Percentiles rank a stretch among this genome's conserved stretches.
Conservation (phyloP, 805 yeast genomes). For the Kazachstania bromeliacearum region DNA sequence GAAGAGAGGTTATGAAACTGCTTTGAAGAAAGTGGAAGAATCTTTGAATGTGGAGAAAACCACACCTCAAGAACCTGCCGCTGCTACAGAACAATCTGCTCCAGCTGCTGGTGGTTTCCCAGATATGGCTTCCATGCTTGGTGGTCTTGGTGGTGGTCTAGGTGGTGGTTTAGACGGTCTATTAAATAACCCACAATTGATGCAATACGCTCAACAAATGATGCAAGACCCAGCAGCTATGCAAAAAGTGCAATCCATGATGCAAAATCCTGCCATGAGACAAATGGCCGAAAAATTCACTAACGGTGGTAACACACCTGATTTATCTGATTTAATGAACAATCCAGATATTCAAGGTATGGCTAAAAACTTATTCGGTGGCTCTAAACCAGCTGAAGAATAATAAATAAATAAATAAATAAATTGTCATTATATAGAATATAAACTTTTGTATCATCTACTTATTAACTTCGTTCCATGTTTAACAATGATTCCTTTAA, state of each 20-base stretch:
- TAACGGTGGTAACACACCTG: constrained; percentile 56
- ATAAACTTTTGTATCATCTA: not conserved
- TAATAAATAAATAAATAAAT: not conserved
- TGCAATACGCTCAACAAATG: constrained; percentile 80
- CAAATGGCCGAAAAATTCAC: constrained; percentile 78
- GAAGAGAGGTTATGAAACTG: constrained; percentile 90
- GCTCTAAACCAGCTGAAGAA: constrained; percentile 15
- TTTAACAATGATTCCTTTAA: not conserved
- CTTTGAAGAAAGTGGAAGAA: constrained; percentile 77
- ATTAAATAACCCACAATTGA: constrained; percentile 84
- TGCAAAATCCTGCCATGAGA: constrained; percentile 72
- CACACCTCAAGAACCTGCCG: constrained; percentile 16
- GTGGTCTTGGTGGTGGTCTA: constrained; percentile 60
- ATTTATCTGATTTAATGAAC: constrained; percentile 62
- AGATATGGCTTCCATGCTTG: constrained; percentile 62
- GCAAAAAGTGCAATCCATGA: constrained; percentile 52
- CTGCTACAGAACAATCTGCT: constrained; percentile 15
- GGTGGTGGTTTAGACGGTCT: constrained; percentile 59
- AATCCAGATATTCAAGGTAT: constrained; percentile 68
- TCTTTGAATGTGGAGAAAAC: constrained; percentile 40
- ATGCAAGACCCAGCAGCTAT: constrained; percentile 80
- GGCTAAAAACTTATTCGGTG: constrained; percentile 64
- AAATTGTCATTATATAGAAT: not conserved
- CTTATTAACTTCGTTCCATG: not conserved
- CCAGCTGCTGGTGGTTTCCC: constrained; percentile 52